Conservation (phyloP, 345 rosid species). For the Euphorbia peplus region DNA sequence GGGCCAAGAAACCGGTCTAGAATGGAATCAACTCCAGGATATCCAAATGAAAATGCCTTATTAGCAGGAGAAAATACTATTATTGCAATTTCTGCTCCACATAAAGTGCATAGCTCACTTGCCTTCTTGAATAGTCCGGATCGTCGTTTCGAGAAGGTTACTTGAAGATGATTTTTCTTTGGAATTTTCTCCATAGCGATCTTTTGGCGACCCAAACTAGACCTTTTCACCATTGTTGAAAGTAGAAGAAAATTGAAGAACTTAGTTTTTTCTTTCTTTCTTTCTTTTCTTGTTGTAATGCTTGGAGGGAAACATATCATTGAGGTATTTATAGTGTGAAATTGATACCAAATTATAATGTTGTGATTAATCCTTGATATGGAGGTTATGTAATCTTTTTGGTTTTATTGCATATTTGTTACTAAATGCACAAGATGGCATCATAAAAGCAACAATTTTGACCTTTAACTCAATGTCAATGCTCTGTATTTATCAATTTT, state of each 20-base stretch:
- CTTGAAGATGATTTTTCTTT: conserved; percentile 28
- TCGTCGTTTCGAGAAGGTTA: conserved; percentile 25
- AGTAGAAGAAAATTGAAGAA: too few species aligned
- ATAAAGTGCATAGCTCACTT: conserved; percentile 24
- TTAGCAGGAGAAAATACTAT: conserved; percentile 25
- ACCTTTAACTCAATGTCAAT: not conserved
- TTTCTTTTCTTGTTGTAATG: not conserved
- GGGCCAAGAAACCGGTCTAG: conserved; percentile 24
- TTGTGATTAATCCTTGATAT: conserved; percentile 1
- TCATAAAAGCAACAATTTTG: not conserved
- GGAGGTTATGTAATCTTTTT: conserved; percentile 20
- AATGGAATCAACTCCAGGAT: conserved; percentile 11
- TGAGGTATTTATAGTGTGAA: conserved; percentile 11
- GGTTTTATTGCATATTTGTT: conserved; percentile 11
- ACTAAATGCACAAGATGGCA: not conserved
- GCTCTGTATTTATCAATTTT: not conserved
- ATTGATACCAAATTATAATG: not conserved
- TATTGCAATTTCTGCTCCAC: conserved; percentile 24
- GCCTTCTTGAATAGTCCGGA: conserved; percentile 28
- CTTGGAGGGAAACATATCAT: conserved; percentile 1
- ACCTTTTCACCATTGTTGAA: conserved; percentile 15
- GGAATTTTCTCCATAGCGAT: conserved; percentile 25
- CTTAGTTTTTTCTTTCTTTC: not conserved
- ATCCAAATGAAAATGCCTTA: conserved; percentile 26
- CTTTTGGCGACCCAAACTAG: conserved; percentile 25